Evolutionary conservation across 75 land plant genomes (phyloP).

Genomic region (Pseudotsuga menziesii): DNA sequence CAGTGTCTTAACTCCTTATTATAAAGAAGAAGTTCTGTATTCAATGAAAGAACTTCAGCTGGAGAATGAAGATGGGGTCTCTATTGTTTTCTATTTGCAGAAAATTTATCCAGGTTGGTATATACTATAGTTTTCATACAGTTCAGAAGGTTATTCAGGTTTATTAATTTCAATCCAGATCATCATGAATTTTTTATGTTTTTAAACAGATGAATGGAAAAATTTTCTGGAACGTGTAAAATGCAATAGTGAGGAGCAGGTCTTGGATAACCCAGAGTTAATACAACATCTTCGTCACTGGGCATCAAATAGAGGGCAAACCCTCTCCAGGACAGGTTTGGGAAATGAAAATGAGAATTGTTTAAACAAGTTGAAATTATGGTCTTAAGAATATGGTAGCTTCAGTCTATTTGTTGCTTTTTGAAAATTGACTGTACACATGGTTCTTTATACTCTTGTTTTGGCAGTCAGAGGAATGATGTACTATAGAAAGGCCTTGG

Average conservation of each 20-base stretch:
- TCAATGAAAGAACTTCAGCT: constrained; percentile 48
- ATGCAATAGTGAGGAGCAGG: constrained; percentile 15
- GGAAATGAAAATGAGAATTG: background rate
- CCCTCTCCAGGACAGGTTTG: constrained; percentile 87
- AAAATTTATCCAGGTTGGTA: constrained; percentile 92
- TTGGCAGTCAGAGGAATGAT: constrained; percentile 92
- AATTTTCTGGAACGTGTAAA: constrained; percentile 31
- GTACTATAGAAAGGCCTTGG: constrained; percentile 89
- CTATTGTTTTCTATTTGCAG: constrained; percentile 92
- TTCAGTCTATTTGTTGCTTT: background rate
- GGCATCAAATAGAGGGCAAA: constrained; percentile 97
- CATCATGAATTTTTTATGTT: background rate
- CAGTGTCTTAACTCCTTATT: constrained; percentile 98
- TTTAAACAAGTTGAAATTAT: no score
- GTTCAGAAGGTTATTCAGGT: background rate
- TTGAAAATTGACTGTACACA: no score
- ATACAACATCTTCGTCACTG: constrained; percentile 57
- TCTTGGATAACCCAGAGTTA: constrained; percentile 19
- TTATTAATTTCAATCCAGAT: background rate
- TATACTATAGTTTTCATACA: background rate
- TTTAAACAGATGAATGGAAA: constrained; percentile 77
- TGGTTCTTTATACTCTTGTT: background rate
- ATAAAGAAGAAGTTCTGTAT: constrained; percentile 81
- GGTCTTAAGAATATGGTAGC: no score
- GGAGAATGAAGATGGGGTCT: constrained; percentile 95